Conservation (phyloP, 1,284 basidiomycete species). For the Takashimella koratensis region DNA sequence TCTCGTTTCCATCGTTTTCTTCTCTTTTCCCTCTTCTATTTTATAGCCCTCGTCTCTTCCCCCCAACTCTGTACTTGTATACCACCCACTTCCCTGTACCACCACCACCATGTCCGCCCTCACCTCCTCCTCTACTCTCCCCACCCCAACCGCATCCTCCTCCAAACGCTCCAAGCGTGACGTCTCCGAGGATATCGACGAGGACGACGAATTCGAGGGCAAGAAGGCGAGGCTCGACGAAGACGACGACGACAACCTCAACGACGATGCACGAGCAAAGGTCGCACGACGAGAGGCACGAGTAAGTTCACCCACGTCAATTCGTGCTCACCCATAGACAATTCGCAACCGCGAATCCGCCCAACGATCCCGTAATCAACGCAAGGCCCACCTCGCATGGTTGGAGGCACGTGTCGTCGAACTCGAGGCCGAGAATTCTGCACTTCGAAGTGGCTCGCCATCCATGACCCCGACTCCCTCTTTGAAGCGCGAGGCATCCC, state of each 20-base stretch:
- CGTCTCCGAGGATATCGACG: background rate
- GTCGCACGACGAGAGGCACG: slow-evolving; percentile 39
- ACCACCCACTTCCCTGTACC: background rate
- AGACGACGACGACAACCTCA: slow-evolving; percentile 19
- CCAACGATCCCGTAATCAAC: slow-evolving; percentile 45
- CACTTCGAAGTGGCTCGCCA: slow-evolving; percentile 23
- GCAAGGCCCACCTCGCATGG: slow-evolving; percentile 45
- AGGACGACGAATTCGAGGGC: background rate
- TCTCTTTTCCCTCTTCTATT: background rate
- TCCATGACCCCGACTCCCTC: slow-evolving; percentile 4
- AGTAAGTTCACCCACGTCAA: slow-evolving; percentile 20
- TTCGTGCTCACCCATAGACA: slow-evolving; percentile 18
- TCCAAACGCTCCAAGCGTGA: slow-evolving; percentile 5
- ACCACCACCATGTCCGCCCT: slow-evolving; percentile 1
- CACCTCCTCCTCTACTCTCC: background rate
- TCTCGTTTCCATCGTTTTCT: background rate
- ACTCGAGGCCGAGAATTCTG: slow-evolving; percentile 43
- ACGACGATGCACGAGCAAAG: slow-evolving; percentile 34
- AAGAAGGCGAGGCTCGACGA: slow-evolving; percentile 6
- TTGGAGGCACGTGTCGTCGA: slow-evolving; percentile 45
- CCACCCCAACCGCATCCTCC: slow-evolving; percentile 9
- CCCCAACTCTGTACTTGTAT: background rate
- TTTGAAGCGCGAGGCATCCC: slow-evolving; percentile 29
- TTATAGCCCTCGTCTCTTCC: background rate
- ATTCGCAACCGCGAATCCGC: slow-evolving; percentile 46